These are phyloP conservation scores for Vitis labrusca DNA, from an alignment of 164 flowering plant genomes.

Conservation along the genomic window DNA sequence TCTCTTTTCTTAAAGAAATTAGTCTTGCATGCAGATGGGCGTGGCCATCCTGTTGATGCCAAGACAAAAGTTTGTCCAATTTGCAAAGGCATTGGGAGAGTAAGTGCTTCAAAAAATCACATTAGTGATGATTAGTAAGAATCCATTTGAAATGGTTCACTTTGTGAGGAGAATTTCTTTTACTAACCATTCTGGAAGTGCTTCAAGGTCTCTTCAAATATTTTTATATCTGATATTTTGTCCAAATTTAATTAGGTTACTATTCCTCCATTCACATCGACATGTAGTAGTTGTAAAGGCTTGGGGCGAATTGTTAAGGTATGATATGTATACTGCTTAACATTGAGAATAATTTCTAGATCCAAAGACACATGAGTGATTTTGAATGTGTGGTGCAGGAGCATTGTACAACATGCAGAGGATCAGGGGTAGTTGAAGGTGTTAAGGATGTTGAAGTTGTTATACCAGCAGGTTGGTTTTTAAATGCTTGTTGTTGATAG, in stretches of 20 bases:
- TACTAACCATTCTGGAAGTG: background rate
- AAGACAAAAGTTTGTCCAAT: conserved; percentile 56
- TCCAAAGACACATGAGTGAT: background rate
- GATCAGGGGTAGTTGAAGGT: conserved; percentile 74
- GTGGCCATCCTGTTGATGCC: conserved; percentile 68
- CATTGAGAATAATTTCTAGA: conserved; percentile 1
- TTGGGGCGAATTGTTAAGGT: conserved; percentile 70
- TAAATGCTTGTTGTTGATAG: background rate
- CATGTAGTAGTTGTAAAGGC: conserved; percentile 80
- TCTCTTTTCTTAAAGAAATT: conserved; percentile 2
- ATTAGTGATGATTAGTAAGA: conserved; percentile 11
- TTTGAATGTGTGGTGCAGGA: conserved; percentile 44
- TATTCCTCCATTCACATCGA: conserved; percentile 84
- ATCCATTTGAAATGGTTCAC: conserved; percentile 6
- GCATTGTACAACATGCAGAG: conserved; percentile 57
- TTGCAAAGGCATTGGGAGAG: conserved; percentile 74
- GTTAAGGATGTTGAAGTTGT: conserved; percentile 64
- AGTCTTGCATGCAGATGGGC: conserved; percentile 59
- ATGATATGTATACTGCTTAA: conserved; percentile 6
- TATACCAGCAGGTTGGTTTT: conserved; percentile 78
- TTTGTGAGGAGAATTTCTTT: conserved; percentile 5
- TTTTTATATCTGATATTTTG: background rate
- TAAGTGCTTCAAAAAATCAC: conserved; percentile 33
- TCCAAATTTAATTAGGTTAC: conserved; percentile 57
- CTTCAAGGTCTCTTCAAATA: background rate